phyloP scores from a whole-genome alignment of 345 rosid species.

The Citrus glauca region DNA sequence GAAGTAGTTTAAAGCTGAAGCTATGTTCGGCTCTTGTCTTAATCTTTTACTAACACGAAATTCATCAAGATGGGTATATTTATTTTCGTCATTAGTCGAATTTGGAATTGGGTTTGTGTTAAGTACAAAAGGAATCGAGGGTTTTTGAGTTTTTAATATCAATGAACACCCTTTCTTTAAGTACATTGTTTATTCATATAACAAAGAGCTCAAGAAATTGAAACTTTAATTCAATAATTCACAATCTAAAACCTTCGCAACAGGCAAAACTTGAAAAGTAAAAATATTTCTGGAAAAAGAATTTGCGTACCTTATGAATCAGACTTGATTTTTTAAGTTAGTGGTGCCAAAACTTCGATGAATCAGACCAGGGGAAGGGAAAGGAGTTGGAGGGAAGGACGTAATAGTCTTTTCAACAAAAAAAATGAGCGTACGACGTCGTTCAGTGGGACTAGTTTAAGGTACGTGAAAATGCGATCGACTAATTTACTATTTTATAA shows the following conservation, averaged over 20 bases:
- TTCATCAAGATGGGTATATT: conserved; percentile 32
- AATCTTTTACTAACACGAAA: conserved; percentile 46
- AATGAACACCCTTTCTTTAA: conserved; percentile 51
- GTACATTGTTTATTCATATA: conserved; percentile 31
- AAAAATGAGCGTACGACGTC: neutral
- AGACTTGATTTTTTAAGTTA: neutral
- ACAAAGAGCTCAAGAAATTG: neutral
- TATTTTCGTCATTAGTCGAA: conserved; percentile 20
- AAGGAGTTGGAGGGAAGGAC: neutral
- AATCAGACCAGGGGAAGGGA: neutral
- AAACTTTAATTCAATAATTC: neutral
- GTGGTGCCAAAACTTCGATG: neutral
- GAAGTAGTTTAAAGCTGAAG: conserved; percentile 56
- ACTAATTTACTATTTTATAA: neutral
- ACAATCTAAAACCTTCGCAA: neutral
- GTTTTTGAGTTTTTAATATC: conserved; percentile 44
- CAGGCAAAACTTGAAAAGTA: neutral
- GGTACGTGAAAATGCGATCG: neutral
- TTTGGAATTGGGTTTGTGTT: conserved; percentile 35
- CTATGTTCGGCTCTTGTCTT: conserved; percentile 40
- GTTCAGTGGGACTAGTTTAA: neutral
- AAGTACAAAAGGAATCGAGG: conserved; percentile 39
- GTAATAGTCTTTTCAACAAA: neutral
- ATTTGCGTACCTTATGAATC: neutral
- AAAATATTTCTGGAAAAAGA: neutral